Conservation (phyloP, 2,329 filamentous ascomycete genomes). For the Epichloe baconii region DNA sequence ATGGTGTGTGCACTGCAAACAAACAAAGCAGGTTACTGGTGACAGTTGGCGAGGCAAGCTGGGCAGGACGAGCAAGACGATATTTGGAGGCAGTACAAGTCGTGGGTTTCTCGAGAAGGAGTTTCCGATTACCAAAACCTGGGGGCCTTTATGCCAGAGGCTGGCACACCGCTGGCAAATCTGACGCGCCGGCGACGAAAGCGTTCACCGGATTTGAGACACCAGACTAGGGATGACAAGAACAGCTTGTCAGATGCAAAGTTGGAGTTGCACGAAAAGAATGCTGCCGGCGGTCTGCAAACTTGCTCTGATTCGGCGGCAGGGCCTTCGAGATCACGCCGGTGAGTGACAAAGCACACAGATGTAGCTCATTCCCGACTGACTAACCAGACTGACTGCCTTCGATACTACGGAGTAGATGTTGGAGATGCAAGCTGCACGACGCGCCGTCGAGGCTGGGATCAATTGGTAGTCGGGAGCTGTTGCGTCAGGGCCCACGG, state of each 20-base stretch:
- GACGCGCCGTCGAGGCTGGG: not conserved
- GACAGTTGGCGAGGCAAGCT: not conserved
- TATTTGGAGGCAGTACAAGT: not conserved
- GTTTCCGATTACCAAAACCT: not conserved
- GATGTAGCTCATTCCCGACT: not conserved
- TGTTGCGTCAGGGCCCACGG: not conserved
- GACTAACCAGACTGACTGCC: not conserved
- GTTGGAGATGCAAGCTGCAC: not conserved
- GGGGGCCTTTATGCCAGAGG: not conserved
- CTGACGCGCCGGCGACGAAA: not conserved
- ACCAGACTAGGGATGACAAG: not conserved
- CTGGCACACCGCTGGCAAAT: not conserved
- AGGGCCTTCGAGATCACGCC: not conserved
- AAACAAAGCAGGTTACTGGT: not conserved
- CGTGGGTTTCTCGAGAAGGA: not conserved
- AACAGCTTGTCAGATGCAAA: not conserved
- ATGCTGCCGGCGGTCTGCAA: slow-evolving; percentile 1
- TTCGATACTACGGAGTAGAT: not conserved
- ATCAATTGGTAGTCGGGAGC: not conserved
- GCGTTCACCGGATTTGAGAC: not conserved
- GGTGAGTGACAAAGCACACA: not conserved
- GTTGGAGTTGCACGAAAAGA: not conserved
- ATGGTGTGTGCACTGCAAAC: slow-evolving; percentile 3
- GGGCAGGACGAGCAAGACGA: not conserved
- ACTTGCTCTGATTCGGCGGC: not conserved